These are phyloP conservation scores for Alternaria postmessia DNA, from an alignment of 2,329 filamentous ascomycete genomes.

Conservation along the genomic window DNA sequence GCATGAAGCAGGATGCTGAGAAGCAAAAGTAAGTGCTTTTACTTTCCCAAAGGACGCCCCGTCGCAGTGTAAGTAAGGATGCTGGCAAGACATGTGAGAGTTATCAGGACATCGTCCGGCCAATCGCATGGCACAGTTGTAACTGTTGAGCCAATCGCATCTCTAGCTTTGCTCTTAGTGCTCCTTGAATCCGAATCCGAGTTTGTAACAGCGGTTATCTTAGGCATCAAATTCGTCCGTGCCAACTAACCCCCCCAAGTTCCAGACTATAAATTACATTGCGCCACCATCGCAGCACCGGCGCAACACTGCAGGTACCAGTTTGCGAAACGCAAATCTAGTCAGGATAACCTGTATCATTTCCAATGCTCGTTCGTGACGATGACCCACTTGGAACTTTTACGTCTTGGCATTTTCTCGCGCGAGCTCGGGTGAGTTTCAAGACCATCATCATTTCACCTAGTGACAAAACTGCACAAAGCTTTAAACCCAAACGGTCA, in stretches of 20 bases:
- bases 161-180: neutral
- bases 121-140: neutral
- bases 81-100: neutral
- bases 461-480: neutral
- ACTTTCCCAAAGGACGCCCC: neutral
- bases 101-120: neutral
- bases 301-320: neutral
- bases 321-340: neutral
- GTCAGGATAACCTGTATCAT: neutral
- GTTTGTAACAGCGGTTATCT: neutral
- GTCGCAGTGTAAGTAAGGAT: neutral
- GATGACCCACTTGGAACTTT: constrained; percentile 2
- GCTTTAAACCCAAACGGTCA: neutral
- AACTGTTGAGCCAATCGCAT: neutral
- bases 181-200: neutral
- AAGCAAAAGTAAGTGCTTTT: constrained; percentile 41
- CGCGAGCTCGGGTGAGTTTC: constrained; percentile 3
- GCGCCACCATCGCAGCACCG: constrained; percentile 1
- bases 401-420: constrained; percentile 1
- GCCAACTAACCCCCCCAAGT: constrained; percentile 1
- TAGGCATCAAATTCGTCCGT: neutral
- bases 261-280: constrained; percentile 2
- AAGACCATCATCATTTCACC: constrained; percentile 1
- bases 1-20: constrained; percentile 70
- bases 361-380: constrained; percentile 1